Base-by-base conservation (phyloP, 805 yeast genomes). In the Yueomyces sinensis region DNA sequence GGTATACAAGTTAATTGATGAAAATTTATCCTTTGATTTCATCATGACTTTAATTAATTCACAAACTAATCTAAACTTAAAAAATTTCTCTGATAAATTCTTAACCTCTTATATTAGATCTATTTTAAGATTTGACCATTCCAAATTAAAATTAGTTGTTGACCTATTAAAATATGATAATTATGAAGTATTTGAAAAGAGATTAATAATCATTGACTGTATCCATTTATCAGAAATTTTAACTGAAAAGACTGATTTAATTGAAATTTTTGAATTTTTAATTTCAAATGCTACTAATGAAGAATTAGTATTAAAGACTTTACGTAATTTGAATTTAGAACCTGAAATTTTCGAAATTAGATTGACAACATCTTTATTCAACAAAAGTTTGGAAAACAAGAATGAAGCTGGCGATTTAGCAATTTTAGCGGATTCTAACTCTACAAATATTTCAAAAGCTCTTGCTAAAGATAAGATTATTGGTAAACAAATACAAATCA, bases 281-380 rank as follows among this genome's bases (percentile, higher is more conserved):
- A 44, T 64, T 25, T 45, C 49, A 5, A n/a, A n/a, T n/a, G n/a
- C n/a, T n/a, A 44, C 47, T 4, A 52, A 68, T 34, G 59, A 64
- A 39, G 59, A 52, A 3, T 39, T 62, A 16, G 63, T 73, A 30
- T 29, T 61, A n/a, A 43, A 51, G n/a, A 56, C 61, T 18, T 47
- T 73, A 33, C 42, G 49, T 2, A 52, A 63, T 2, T 35, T 56
- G 17, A 50, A 57, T 15, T 35, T 66, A 16, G 46, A 58, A 15
- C 39, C 72, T 3, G 73, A 68, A 20, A 43, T 62, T 4, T 58
- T 77, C 20, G 87, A 78, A 59, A 70, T 84, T 65, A 65, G 68
- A 35, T 59, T 83, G 31, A 81, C 82, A 57, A 67, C 79, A 1
- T 75, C 87, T 1, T 56, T 84, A 34, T 53, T 56, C 27, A 40